A percentile compares a stretch with the other conserved stretches of the same genome.
Evolutionary conservation across 2,329 filamentous ascomycete species (phyloP).

Genomic region (Ambrosiella cleistominuta): DNA sequence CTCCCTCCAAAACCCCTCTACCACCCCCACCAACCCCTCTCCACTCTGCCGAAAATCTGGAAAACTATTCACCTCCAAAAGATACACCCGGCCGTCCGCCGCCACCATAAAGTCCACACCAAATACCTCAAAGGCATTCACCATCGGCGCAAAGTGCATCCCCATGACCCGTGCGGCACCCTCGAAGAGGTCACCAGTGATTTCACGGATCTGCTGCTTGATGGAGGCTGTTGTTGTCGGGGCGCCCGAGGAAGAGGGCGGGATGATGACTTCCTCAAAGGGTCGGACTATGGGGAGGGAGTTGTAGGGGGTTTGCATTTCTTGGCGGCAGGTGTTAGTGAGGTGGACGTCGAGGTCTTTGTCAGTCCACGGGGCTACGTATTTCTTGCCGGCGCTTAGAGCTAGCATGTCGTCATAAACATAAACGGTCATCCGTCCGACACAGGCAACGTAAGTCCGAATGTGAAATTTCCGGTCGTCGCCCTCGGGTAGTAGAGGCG

Average conservation of each 20-base stretch:
- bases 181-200: constrained; percentile 67
- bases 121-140: constrained; percentile 81
- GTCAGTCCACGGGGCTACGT: constrained; percentile 42
- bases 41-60: constrained; percentile 92
- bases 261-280: constrained; percentile 50
- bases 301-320: constrained; percentile 27
- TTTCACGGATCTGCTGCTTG: constrained; percentile 53
- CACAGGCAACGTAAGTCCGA: constrained; percentile 71
- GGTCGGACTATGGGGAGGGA: constrained; percentile 42
- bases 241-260: constrained; percentile 27
- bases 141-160: constrained; percentile 78
- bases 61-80: constrained; percentile 90
- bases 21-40: constrained; percentile 48
- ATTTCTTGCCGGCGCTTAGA: constrained; percentile 65
- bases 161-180: constrained; percentile 70
- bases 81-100: constrained; percentile 42
- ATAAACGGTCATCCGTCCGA: constrained; percentile 62
- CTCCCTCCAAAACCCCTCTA: constrained; percentile 60
- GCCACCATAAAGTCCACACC: constrained; percentile 84
- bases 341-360: constrained; percentile 54
- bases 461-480: constrained; percentile 81
- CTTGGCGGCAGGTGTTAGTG: constrained; percentile 89
- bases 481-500: constrained; percentile 56
- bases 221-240: constrained; percentile 42
- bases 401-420: constrained; percentile 86